Evolutionary conservation across 805 yeast species (phyloP).

Genomic region (Wickerhamomyces strasburgensis): DNA sequence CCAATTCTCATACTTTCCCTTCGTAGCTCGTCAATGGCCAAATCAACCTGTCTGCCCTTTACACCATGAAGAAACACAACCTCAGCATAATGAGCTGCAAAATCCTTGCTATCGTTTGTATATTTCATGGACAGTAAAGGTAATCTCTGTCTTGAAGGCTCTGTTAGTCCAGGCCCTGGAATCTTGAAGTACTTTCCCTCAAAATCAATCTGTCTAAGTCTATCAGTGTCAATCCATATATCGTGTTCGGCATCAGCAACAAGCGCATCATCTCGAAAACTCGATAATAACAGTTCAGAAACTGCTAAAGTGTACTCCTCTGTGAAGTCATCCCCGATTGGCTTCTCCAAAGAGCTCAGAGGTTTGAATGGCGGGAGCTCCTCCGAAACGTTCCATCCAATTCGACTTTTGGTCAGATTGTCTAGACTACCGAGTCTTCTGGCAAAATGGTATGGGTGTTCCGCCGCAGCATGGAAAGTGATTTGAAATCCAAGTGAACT

Average conservation of each 20-base stretch:
- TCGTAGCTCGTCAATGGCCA: slow-evolving; percentile 28
- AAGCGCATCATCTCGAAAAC: slow-evolving; percentile 39
- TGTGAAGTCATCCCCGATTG: slow-evolving; percentile 35
- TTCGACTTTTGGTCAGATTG: slow-evolving; percentile 37
- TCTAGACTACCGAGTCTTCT: slow-evolving; percentile 38
- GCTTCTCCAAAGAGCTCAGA: slow-evolving; percentile 25
- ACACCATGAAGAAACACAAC: slow-evolving; percentile 33
- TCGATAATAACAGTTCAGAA: slow-evolving; percentile 34
- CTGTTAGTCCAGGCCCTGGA: slow-evolving; percentile 36
- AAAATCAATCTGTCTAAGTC: slow-evolving; percentile 35
- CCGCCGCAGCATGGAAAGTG: slow-evolving; percentile 36
- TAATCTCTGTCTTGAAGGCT: slow-evolving; percentile 39
- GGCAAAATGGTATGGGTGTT: slow-evolving; percentile 39
- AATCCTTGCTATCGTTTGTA: slow-evolving; percentile 29
- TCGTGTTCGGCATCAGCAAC: slow-evolving; percentile 23
- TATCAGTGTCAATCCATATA: slow-evolving; percentile 32
- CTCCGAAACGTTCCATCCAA: slow-evolving; percentile 40
- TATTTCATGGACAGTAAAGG: slow-evolving; percentile 41
- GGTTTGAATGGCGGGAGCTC: slow-evolving; percentile 33
- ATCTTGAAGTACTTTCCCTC: slow-evolving; percentile 33
- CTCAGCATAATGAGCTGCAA: slow-evolving; percentile 41
- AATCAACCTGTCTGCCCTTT: slow-evolving; percentile 23
- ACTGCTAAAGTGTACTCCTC: slow-evolving; percentile 38
- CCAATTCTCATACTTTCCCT: slow-evolving; percentile 29
- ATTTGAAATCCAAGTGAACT: slow-evolving; percentile 32